Base-by-base conservation (phyloP, 2,329 filamentous ascomycete species). In the Aspergillus hiratsukae region DNA sequence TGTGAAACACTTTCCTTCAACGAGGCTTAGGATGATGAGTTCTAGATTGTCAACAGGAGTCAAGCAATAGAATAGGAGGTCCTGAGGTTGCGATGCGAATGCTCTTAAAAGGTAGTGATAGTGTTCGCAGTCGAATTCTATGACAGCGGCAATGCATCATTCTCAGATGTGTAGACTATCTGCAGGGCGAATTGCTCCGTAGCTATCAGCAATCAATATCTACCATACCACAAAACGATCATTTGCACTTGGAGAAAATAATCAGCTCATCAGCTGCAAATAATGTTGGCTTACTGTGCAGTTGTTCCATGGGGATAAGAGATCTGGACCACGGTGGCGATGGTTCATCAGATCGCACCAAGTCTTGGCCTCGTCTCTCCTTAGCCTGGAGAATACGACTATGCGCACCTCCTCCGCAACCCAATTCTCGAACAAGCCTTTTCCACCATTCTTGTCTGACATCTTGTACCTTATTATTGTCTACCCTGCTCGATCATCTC, bases 261-360 rank as follows among this genome's bases (percentile, higher is more conserved):
- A 37, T 37, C 14, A 17, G 31, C 6, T 37, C 31, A 7, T 37
- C 31, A 14, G 31, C 31, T 37, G 14, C 7, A 37, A 7, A 37
- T 7, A 7, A 37, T 7, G 31, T 37, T 37, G 31, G 31, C 31
- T 17, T 37, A 37, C 31, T 37, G 31, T 37, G 14, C 31, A n/a
- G 14, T 51, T 61, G 56, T 50, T 45, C 37, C 54, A 49, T 29
- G 54, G 48, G 45, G 58, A 53, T 56, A 58, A 60, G 61, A 60
- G 40, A 53, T 54, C 46, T 31, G 23, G 27, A 46, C 43, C 41
- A 11, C n/a, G 14, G 43, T 46, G 43, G 43, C 43, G 43, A 46
- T 46, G 10, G 43, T 27, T 27, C 43, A 27, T 46, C 19, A 19
- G 21, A 46, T 46, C 21, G 19, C 11, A 25, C 21, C 21, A 17